A percentile compares a stretch with the other conserved stretches of the same genome.
These are phyloP conservation scores for Oryza australiensis DNA, from an alignment of 176 grass and related monocot species.

Conservation along the genomic window DNA sequence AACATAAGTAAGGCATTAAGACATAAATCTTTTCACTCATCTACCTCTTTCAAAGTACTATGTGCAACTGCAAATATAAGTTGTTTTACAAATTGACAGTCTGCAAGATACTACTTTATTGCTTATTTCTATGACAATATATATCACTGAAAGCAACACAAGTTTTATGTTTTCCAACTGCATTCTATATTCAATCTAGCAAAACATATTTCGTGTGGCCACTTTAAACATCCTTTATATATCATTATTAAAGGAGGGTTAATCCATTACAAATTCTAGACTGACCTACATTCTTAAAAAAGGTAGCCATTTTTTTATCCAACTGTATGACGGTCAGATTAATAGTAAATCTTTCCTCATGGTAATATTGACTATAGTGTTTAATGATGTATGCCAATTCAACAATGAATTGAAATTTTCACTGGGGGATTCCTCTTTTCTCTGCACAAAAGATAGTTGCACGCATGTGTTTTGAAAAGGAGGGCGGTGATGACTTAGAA, in stretches of 20 bases:
- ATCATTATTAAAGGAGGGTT: neutral
- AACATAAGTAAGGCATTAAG: neutral
- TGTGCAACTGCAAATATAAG: neutral
- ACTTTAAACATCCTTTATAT: neutral
- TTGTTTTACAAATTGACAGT: neutral
- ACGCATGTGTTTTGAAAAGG: neutral
- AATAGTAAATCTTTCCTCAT: neutral
- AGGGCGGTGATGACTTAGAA: neutral
- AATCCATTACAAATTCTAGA: neutral
- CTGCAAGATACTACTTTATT: neutral
- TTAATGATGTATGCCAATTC: neutral
- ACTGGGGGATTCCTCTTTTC: neutral
- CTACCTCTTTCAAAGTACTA: constrained; percentile 2
- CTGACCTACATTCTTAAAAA: neutral
- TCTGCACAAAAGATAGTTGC: neutral
- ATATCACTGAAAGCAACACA: neutral
- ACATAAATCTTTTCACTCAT: neutral
- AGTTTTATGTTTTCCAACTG: neutral
- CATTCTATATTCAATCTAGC: neutral
- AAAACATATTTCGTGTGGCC: neutral
- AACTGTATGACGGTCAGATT: neutral
- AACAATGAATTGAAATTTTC: neutral
- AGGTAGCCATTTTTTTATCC: neutral
- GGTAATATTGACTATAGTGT: neutral
- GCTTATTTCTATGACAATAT: neutral